phyloP scores from a whole-genome alignment of 139 green algal species.

The Parachlorella kessleri region DNA sequence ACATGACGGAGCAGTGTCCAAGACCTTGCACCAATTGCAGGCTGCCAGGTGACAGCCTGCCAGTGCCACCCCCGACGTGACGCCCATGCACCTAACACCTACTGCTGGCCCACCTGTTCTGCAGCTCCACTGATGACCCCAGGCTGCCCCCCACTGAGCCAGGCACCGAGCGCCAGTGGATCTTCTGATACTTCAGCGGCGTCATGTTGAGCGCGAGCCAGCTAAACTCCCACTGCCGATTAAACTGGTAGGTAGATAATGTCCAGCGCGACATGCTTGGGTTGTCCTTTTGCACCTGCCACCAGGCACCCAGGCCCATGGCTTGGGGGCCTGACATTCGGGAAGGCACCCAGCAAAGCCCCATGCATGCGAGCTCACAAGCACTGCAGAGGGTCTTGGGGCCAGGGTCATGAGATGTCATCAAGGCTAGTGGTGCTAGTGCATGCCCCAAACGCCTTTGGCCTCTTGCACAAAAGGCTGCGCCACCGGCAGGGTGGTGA shows the following conservation, averaged over 20 bases:
- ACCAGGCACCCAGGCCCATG: too few relatives aligned
- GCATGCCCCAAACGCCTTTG: too few relatives aligned
- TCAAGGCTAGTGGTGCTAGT: too few relatives aligned
- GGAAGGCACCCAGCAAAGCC: too few relatives aligned
- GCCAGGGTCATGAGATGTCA: too few relatives aligned
- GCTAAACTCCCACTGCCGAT: conserved; percentile 80
- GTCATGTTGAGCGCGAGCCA: conserved; percentile 87
- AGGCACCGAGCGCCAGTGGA: conserved; percentile 86
- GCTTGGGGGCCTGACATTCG: too few relatives aligned
- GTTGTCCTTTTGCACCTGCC: conserved; percentile 66
- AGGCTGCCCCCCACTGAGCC: conserved; percentile 56
- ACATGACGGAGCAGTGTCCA: too few relatives aligned
- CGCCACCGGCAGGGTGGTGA: not conserved
- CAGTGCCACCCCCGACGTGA: not conserved
- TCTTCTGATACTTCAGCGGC: conserved; percentile 82
- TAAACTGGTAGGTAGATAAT: conserved; percentile 84
- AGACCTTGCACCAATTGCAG: not conserved
- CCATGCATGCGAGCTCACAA: too few relatives aligned
- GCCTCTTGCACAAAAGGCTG: too few relatives aligned
- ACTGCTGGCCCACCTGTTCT: too few relatives aligned
- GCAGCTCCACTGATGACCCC: conserved; percentile 57
- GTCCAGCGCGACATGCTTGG: conserved; percentile 76
- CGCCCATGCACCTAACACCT: too few relatives aligned
- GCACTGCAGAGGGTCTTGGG: too few relatives aligned
- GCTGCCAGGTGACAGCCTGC: not conserved